Evolutionary conservation across 139 green algal genomes (phyloP), one percentile per base, ranked within the genome.

Genomic region (Yamagishiella unicocca): DNA sequence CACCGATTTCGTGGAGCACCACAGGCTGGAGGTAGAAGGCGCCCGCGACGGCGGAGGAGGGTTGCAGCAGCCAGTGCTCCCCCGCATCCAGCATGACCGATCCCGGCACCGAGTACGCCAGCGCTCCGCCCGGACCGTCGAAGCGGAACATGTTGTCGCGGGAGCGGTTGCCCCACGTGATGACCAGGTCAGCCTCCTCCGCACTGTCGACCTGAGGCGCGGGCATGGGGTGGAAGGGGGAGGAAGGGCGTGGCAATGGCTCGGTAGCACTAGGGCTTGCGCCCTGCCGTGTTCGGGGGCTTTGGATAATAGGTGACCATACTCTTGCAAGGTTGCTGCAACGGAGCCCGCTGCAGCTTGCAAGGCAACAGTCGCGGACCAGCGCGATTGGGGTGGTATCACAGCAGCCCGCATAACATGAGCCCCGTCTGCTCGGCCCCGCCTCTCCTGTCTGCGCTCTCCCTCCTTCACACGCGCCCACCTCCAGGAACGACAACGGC

Each of bases 1-100:
- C 55, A 84, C 77, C 77, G 0, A 91, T 68, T 73, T 88, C 87
- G 73, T 91, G 87, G 61, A 91, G 67, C 45, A 88, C 10, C 33
- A 91, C 87, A 0, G 87, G 87, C 35, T 76, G 73, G 5, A 91
- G 37, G 68, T 86, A 70, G 80, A 91, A 88, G 29, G 58, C 67
- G 21, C 75, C 61, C 35, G 78, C n/a, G 31, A 12, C 29, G 27
- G 53, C 22, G 4, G 29, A 1, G 29, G 43, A 19, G 27, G 45
- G n/a, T 62, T 84, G 70, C 29, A 87, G 70, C 79, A 91, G 81
- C 87, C 87, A 91, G 2, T 77, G 35, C 73, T 88, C 87, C 3
- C 14, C 29, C 22, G 40, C 53, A 45, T 91, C 87, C 37, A 91
- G 67, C 8, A 25, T 38, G 61, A 91, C 68, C 45, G 55, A 19